These are phyloP conservation scores for Tricholoma terreum DNA, from an alignment of 768 basidiomycete genomes.

Conservation along the genomic window DNA sequence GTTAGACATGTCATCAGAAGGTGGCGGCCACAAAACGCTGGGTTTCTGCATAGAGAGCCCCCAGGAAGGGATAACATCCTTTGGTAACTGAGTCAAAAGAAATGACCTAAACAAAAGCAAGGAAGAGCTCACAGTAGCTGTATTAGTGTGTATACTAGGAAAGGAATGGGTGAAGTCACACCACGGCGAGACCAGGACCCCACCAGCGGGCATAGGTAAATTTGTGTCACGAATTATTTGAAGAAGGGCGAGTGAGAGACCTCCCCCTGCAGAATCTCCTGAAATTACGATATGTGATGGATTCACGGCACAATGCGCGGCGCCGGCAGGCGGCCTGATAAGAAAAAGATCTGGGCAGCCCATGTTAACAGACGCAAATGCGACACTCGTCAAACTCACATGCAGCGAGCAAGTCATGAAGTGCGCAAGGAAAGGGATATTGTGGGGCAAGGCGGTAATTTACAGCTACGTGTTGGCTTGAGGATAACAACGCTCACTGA, in stretches of 20 bases:
- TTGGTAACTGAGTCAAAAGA: not conserved
- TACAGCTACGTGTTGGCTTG: slow-evolving; percentile 47
- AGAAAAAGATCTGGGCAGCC: slow-evolving; percentile 72
- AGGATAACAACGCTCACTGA: not conserved
- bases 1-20: slow-evolving; percentile 56
- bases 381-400: slow-evolving; percentile 46
- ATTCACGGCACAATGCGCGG: slow-evolving; percentile 74
- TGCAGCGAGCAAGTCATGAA: slow-evolving; percentile 87
- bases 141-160: slow-evolving; percentile 83
- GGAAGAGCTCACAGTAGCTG: slow-evolving; percentile 58
- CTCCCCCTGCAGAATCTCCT: slow-evolving; percentile 94
- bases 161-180: slow-evolving; percentile 92
- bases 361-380: slow-evolving; percentile 1
- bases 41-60: slow-evolving; percentile 80
- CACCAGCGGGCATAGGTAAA: slow-evolving; percentile 83
- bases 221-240: slow-evolving; percentile 84
- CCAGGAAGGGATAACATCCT: slow-evolving; percentile 81
- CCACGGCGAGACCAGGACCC: slow-evolving; percentile 90
- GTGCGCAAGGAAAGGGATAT: slow-evolving; percentile 91
- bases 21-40: slow-evolving; percentile 77
- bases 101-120: not conserved
- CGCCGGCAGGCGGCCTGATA: slow-evolving; percentile 78
- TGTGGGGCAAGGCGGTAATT: slow-evolving; percentile 92
- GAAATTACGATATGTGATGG: slow-evolving; percentile 81
- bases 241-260: slow-evolving; percentile 76